These are phyloP conservation scores for Meripilus lineatus DNA, from an alignment of 1,284 basidiomycete species.

Conservation along the genomic window DNA sequence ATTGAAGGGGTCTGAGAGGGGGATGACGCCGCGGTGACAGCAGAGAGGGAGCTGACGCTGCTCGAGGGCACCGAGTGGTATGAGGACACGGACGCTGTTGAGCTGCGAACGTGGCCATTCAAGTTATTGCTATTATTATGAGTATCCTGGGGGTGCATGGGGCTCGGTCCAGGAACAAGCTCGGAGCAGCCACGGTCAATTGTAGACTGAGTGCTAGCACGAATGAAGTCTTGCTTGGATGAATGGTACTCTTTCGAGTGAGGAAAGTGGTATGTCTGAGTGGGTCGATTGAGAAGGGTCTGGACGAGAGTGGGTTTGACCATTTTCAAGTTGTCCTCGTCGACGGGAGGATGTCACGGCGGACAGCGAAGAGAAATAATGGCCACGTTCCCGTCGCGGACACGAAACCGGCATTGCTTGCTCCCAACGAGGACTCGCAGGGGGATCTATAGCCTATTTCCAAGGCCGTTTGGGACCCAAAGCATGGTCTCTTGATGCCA, in stretches of 20 bases:
- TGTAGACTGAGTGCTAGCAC: constrained; percentile 14
- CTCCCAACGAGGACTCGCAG: too few relatives aligned
- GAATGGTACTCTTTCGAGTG: constrained; percentile 45
- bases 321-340: constrained; percentile 31
- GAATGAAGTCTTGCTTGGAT: constrained; percentile 34
- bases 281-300: constrained; percentile 49
- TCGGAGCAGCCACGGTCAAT: too few relatives aligned
- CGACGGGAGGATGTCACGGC: constrained; percentile 7
- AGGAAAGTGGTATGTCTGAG: constrained; percentile 48
- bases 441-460: too few relatives aligned
- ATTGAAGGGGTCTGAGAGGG: constrained; percentile 9
- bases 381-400: background rate
- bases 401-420: too few relatives aligned
- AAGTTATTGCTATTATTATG: too few relatives aligned
- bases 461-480: too few relatives aligned
- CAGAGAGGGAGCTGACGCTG: too few relatives aligned
- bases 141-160: too few relatives aligned
- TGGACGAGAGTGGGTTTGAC: constrained; percentile 56
- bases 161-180: too few relatives aligned
- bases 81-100: too few relatives aligned
- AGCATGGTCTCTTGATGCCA: too few relatives aligned
- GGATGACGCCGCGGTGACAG: constrained; percentile 9
- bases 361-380: background rate
- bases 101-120: too few relatives aligned
- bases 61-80: background rate